A percentile compares a stretch with the other conserved stretches of the same genome.
Evolutionary conservation across 495 filamentous ascomycete species (phyloP).

Genomic region (Aspergillus leporis): DNA sequence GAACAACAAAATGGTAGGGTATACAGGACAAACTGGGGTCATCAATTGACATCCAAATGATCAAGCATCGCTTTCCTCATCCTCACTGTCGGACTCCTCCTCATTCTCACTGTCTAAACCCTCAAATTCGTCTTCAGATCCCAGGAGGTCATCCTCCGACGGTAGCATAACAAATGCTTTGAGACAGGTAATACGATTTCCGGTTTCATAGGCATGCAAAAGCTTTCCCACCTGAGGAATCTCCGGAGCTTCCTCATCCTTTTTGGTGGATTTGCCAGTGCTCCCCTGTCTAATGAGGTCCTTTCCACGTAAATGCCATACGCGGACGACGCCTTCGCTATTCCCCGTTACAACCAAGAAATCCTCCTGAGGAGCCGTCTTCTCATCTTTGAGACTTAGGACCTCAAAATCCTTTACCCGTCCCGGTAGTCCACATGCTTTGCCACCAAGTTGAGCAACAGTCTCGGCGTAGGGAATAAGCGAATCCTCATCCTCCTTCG

Average conservation of each 20-base stretch:
- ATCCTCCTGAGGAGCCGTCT: constrained; percentile 32
- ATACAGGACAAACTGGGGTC: constrained; percentile 10
- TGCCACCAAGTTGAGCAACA: constrained; percentile 81
- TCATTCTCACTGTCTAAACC: constrained; percentile 26
- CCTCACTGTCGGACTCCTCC: constrained; percentile 45
- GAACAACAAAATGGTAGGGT: constrained; percentile 25
- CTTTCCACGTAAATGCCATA: constrained; percentile 62
- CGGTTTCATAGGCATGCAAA: constrained; percentile 78
- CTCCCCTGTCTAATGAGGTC: constrained; percentile 29
- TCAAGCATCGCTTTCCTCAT: constrained; percentile 50
- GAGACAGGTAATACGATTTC: constrained; percentile 87
- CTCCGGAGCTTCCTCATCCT: constrained; percentile 38
- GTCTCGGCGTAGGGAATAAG: constrained; percentile 50
- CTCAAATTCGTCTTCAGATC: constrained; percentile 38
- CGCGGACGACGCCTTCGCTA: constrained; percentile 76
- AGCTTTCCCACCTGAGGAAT: constrained; percentile 64
- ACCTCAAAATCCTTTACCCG: constrained; percentile 89
- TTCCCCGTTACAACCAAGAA: constrained; percentile 71
- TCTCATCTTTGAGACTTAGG: constrained; percentile 46
- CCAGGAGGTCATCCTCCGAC: constrained; percentile 37
- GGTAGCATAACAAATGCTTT: constrained; percentile 77
- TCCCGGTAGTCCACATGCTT: constrained; percentile 59
- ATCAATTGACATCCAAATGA: constrained; percentile 10
- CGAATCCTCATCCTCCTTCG: constrained; percentile 34
- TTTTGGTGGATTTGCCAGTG: constrained; percentile 26